Evolutionary conservation across 257 asterid species (phyloP).

Genomic region (Thymus quinquecostatus): DNA sequence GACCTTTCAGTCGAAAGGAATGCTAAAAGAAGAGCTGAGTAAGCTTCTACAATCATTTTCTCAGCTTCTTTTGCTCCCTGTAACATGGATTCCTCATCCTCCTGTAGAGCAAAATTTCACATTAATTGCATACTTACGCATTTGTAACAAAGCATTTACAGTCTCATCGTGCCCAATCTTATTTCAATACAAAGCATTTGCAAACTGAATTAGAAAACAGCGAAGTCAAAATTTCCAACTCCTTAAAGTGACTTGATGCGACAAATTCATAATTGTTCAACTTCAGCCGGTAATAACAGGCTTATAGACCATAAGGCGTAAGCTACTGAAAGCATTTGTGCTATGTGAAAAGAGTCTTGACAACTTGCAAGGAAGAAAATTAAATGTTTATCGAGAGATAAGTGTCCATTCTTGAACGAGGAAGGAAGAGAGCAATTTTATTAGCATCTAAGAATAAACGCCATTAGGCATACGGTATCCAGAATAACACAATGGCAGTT

Average conservation of each 20-base stretch:
- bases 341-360: background rate
- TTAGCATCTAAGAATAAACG: too few species aligned
- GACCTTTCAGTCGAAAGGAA: conserved; percentile 97
- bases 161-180: background rate
- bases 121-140: background rate
- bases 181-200: background rate
- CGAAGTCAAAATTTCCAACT: background rate
- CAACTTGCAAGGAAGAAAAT: conserved; percentile 1
- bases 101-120: conserved; percentile 48
- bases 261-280: conserved; percentile 8
- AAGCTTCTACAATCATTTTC: conserved; percentile 97
- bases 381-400: background rate
- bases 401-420: too few species aligned
- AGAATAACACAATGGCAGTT: too few species aligned
- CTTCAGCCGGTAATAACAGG: background rate
- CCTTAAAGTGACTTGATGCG: background rate
- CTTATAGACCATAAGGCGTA: background rate
- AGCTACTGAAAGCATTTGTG: background rate
- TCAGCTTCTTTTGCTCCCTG: conserved; percentile 96
- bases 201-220: conserved; percentile 9
- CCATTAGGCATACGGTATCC: too few species aligned
- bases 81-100: conserved; percentile 80
- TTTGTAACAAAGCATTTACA: background rate
- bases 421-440: too few species aligned
- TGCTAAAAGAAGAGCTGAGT: conserved; percentile 96